A percentile compares a stretch with the other conserved stretches of the same genome.
phyloP scores from a whole-genome alignment of 108 stramenopile species.

The Cylindrotheca closterium region DNA sequence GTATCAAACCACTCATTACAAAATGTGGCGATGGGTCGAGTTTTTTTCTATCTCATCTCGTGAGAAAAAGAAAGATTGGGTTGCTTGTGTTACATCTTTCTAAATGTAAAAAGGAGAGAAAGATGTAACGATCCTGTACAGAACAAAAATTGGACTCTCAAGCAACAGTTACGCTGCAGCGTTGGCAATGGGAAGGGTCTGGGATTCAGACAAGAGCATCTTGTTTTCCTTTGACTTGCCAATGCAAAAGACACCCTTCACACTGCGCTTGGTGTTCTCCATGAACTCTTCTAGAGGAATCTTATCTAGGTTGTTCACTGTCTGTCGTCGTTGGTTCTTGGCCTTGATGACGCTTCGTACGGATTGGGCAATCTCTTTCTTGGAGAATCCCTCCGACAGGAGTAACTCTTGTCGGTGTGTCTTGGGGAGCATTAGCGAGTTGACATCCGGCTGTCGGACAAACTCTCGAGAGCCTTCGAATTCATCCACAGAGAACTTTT shows the following conservation, averaged over 20 bases:
- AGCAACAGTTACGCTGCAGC: slow-evolving; percentile 1
- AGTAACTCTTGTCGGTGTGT: slow-evolving; percentile 10
- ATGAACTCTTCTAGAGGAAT: slow-evolving; percentile 21
- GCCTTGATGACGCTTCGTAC: slow-evolving; percentile 14
- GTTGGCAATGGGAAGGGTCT: not conserved
- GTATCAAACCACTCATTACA: too few relatives aligned
- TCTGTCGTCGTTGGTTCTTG: slow-evolving; percentile 35
- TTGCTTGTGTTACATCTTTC: too few relatives aligned
- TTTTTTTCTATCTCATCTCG: too few relatives aligned
- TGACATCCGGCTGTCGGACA: slow-evolving; percentile 6
- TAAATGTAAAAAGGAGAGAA: too few relatives aligned
- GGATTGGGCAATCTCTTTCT: slow-evolving; percentile 25
- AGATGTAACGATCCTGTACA: too few relatives aligned
- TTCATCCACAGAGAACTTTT: slow-evolving; percentile 34
- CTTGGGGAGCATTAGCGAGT: slow-evolving; percentile 9
- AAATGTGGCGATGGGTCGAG: too few relatives aligned
- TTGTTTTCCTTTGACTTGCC: slow-evolving; percentile 4
- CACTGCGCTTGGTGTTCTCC: slow-evolving; percentile 14
- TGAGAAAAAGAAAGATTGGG: too few relatives aligned
- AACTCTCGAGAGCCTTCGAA: slow-evolving; percentile 27
- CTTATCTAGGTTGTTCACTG: slow-evolving; percentile 23
- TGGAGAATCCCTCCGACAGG: slow-evolving; percentile 13
- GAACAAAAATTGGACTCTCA: too few relatives aligned
- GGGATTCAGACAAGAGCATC: slow-evolving; percentile 2
- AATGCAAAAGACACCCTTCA: slow-evolving; percentile 19